Evolutionary conservation across 1,284 basidiomycete genomes (phyloP).

Genomic region (Rhodotorula glutinis): DNA sequence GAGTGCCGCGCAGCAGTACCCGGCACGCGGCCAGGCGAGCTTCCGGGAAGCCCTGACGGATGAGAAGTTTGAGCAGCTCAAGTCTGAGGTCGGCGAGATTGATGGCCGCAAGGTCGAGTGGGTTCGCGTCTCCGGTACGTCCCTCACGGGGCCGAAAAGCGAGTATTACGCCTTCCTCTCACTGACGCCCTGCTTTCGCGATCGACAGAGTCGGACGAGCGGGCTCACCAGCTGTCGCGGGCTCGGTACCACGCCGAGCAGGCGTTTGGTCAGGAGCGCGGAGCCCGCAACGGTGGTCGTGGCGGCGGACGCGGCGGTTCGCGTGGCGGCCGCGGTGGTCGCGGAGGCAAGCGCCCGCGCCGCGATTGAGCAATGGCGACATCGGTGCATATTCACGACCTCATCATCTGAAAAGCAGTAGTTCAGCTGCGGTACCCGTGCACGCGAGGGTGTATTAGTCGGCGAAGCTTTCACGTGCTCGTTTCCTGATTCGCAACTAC

Average conservation of each 20-base stretch:
- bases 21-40: conserved; percentile 51
- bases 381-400: background rate
- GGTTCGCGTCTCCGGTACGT: conserved; percentile 38
- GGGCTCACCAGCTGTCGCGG: conserved; percentile 73
- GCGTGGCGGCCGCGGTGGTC: conserved; percentile 42
- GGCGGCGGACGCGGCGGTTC: conserved; percentile 42
- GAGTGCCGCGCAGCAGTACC: conserved; percentile 52
- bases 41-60: conserved; percentile 51
- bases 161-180: too few species aligned
- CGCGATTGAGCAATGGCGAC: conserved; percentile 16
- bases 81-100: conserved; percentile 50
- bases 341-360: conserved; percentile 37
- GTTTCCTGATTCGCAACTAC: too few species aligned
- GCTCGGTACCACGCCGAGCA: conserved; percentile 57
- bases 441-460: too few species aligned
- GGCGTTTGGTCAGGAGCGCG: conserved; percentile 53
- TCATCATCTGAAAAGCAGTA: background rate
- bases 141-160: too few species aligned
- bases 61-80: conserved; percentile 51
- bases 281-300: conserved; percentile 48
- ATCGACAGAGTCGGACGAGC: conserved; percentile 59
- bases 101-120: conserved; percentile 49
- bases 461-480: too few species aligned
- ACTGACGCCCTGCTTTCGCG: too few species aligned
- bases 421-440: background rate